Evolutionary conservation across 2,329 filamentous ascomycete genomes (phyloP).

Genomic region (Nectriaceae sp.): DNA sequence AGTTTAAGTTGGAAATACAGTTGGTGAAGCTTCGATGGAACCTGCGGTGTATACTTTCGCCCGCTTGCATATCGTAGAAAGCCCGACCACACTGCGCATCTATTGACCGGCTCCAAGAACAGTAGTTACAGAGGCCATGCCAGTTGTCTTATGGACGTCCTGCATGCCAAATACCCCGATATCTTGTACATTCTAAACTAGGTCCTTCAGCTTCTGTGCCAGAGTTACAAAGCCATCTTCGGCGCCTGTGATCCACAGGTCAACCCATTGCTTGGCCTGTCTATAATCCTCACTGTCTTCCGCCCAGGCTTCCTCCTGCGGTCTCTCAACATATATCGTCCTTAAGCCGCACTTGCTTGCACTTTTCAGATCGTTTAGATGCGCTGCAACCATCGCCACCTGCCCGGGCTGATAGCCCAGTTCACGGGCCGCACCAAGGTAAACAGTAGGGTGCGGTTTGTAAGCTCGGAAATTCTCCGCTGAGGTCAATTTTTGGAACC

Average conservation of each 20-base stretch:
- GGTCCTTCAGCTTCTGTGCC: conserved; percentile 29
- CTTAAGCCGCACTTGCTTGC: conserved; percentile 65
- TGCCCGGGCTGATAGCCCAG: conserved; percentile 59
- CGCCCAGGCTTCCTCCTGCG: conserved; percentile 64
- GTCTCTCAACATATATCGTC: conserved; percentile 74
- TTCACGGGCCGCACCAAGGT: conserved; percentile 64
- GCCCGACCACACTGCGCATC: too few species aligned
- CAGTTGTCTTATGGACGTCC: too few species aligned
- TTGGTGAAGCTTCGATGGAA: too few species aligned
- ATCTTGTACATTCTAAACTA: too few species aligned
- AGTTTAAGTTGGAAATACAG: too few species aligned
- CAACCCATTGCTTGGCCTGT: conserved; percentile 48
- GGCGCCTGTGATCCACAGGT: conserved; percentile 38
- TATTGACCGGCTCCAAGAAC: too few species aligned
- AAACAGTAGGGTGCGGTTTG: conserved; percentile 70
- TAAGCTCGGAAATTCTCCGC: conserved; percentile 73
- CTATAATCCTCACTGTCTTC: conserved; percentile 51
- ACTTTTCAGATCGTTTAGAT: conserved; percentile 67
- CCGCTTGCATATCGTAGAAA: too few species aligned
- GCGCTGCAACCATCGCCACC: conserved; percentile 77
- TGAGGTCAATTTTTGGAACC: conserved; percentile 64
- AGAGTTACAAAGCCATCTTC: conserved; percentile 35
- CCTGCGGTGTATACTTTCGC: too few species aligned
- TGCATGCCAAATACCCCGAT: too few species aligned
- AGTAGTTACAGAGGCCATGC: too few species aligned